Conservation (phyloP, 257 asterid genomes). For the Nemophila menziesii region DNA sequence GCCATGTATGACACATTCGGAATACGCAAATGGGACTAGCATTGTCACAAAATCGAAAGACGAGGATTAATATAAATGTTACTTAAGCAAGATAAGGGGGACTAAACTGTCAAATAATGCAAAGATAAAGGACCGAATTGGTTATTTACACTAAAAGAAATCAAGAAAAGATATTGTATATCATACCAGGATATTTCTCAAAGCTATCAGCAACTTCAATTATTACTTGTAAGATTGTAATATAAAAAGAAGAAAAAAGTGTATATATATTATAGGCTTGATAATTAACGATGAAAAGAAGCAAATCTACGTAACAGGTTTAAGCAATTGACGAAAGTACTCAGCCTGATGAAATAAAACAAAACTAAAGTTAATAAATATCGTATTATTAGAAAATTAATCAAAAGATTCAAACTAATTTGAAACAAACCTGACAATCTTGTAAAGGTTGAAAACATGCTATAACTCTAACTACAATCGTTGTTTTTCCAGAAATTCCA, state of each 20-base stretch:
- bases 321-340: slow-evolving; percentile 81
- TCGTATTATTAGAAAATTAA: not conserved
- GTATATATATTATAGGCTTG: slow-evolving; percentile 37
- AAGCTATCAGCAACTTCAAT: slow-evolving; percentile 17
- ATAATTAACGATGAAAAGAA: slow-evolving; percentile 18
- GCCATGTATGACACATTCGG: no score
- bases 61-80: no score
- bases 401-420: not conserved
- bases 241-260: slow-evolving; percentile 17
- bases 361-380: slow-evolving; percentile 16
- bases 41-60: no score
- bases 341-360: slow-evolving; percentile 49
- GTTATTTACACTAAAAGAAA: no score
- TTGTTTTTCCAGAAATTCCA: slow-evolving; percentile 61
- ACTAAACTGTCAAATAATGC: no score
- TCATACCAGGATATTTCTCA: slow-evolving; percentile 38
- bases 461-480: slow-evolving; percentile 66
- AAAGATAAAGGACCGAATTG: no score
- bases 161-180: slow-evolving; percentile 9
- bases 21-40: no score
- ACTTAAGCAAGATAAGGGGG: slow-evolving; percentile 15
- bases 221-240: slow-evolving; percentile 20
- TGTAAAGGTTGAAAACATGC: slow-evolving; percentile 79
- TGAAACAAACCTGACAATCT: slow-evolving; percentile 65
- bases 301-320: slow-evolving; percentile 77